These are phyloP conservation scores for Gyrodon lividus DNA, from an alignment of 768 basidiomycete genomes.

Conservation along the genomic window DNA sequence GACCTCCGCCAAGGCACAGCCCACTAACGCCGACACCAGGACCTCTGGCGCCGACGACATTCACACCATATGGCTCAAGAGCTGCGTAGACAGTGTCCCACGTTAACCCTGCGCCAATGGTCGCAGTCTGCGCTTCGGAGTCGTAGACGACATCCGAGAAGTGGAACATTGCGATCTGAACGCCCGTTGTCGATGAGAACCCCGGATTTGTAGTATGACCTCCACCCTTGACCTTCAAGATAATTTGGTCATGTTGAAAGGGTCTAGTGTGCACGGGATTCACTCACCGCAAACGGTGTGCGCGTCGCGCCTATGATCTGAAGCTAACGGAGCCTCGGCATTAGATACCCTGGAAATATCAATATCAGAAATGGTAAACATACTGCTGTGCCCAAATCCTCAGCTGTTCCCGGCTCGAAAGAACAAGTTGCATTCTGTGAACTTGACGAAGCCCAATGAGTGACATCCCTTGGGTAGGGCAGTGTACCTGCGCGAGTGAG, in stretches of 20 bases:
- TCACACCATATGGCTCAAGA: constrained; percentile 39
- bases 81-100: constrained; percentile 66
- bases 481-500: neutral
- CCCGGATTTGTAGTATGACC: constrained; percentile 54
- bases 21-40: constrained; percentile 56
- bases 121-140: constrained; percentile 35
- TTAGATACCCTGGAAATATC: neutral
- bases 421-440: constrained; percentile 46
- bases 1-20: constrained; percentile 53
- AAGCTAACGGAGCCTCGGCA: constrained; percentile 1
- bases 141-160: constrained; percentile 48
- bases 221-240: constrained; percentile 51
- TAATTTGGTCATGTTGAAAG: constrained; percentile 22
- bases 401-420: constrained; percentile 55
- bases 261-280: neutral
- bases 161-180: constrained; percentile 51
- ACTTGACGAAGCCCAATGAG: constrained; percentile 52
- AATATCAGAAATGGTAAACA: neutral
- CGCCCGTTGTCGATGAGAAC: constrained; percentile 56
- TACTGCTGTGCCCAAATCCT: constrained; percentile 52
- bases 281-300: constrained; percentile 29
- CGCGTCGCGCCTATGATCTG: constrained; percentile 41
- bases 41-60: constrained; percentile 56
- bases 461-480: constrained; percentile 40
- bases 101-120: constrained; percentile 40